These are phyloP conservation scores for Pyrrhoderma noxium DNA, from an alignment of 1,284 basidiomycete genomes.

Conservation along the genomic window DNA sequence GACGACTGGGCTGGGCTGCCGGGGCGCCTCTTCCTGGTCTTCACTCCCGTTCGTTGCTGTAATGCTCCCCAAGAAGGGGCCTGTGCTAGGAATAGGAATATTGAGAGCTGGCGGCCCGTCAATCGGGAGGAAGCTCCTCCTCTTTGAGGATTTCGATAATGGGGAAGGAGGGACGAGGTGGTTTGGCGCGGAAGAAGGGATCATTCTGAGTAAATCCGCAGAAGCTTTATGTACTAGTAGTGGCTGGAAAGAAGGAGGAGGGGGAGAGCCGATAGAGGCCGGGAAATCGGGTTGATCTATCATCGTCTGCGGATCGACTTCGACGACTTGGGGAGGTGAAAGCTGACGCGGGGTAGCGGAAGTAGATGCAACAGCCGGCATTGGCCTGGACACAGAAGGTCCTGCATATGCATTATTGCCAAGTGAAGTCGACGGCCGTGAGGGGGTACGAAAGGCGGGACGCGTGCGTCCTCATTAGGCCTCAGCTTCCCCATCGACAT, in stretches of 20 bases:
- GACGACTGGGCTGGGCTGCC: slow-evolving; percentile 40
- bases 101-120: slow-evolving; percentile 47
- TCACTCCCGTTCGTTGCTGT: slow-evolving; percentile 37
- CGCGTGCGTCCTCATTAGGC: slow-evolving; percentile 30
- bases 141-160: slow-evolving; percentile 51
- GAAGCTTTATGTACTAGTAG: slow-evolving; percentile 26
- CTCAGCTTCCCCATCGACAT: slow-evolving; percentile 91
- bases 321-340: slow-evolving; percentile 19
- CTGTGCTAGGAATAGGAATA: slow-evolving; percentile 54
- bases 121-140: slow-evolving; percentile 81
- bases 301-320: slow-evolving; percentile 14
- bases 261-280: slow-evolving; percentile 64
- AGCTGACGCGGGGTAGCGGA: slow-evolving; percentile 20
- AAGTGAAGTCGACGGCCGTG: slow-evolving; percentile 28
- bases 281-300: slow-evolving; percentile 22
- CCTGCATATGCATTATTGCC: slow-evolving; percentile 17
- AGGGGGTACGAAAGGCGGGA: slow-evolving; percentile 30
- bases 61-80: slow-evolving; percentile 51
- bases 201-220: slow-evolving; percentile 23
- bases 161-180: slow-evolving; percentile 42
- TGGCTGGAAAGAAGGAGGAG: slow-evolving; percentile 37
- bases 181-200: slow-evolving; percentile 20
- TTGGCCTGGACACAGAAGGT: not conserved
- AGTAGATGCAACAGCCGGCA: slow-evolving; percentile 12
- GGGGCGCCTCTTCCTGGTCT: slow-evolving; percentile 33